A percentile compares a stretch with the other conserved stretches of the same genome.
Evolutionary conservation across 257 asterid genomes (phyloP).

Genomic region (Capsicum chinense): DNA sequence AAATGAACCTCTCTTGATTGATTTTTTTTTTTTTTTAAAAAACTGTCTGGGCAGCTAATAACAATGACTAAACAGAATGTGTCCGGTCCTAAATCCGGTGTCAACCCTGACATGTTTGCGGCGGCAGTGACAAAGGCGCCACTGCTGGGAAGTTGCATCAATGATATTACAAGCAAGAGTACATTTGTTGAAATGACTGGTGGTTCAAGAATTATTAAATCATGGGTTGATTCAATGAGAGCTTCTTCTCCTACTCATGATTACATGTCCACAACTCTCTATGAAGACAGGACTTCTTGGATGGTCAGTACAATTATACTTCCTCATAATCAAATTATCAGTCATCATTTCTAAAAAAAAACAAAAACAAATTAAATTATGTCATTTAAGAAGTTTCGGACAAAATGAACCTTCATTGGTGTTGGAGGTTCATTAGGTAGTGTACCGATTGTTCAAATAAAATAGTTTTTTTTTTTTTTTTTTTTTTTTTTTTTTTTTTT

Average conservation of each 20-base stretch:
- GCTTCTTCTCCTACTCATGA: slow-evolving; percentile 85
- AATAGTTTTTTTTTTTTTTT: too few species aligned
- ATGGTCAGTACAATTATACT: slow-evolving; percentile 45
- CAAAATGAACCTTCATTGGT: too few species aligned
- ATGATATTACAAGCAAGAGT: slow-evolving; percentile 56
- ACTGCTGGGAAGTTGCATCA: slow-evolving; percentile 65
- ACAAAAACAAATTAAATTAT: too few species aligned
- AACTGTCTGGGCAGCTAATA: not conserved
- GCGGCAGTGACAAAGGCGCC: slow-evolving; percentile 67
- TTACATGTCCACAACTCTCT: slow-evolving; percentile 44
- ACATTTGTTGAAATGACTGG: slow-evolving; percentile 57
- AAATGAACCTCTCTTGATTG: not conserved
- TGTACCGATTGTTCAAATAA: too few species aligned
- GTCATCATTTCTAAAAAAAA: too few species aligned
- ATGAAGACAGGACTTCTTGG: slow-evolving; percentile 57
- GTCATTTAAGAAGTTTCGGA: too few species aligned
- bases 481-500: too few species aligned
- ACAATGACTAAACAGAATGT: slow-evolving; percentile 62
- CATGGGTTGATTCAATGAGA: slow-evolving; percentile 88
- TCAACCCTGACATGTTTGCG: slow-evolving; percentile 40
- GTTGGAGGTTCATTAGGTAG: too few species aligned
- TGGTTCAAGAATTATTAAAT: slow-evolving; percentile 53
- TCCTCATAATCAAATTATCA: too few species aligned
- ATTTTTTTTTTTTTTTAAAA: not conserved
- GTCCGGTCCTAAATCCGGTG: slow-evolving; percentile 46